phyloP scores from a whole-genome alignment of 352 stramenopile genomes.

The Phytophthora podocarpi region DNA sequence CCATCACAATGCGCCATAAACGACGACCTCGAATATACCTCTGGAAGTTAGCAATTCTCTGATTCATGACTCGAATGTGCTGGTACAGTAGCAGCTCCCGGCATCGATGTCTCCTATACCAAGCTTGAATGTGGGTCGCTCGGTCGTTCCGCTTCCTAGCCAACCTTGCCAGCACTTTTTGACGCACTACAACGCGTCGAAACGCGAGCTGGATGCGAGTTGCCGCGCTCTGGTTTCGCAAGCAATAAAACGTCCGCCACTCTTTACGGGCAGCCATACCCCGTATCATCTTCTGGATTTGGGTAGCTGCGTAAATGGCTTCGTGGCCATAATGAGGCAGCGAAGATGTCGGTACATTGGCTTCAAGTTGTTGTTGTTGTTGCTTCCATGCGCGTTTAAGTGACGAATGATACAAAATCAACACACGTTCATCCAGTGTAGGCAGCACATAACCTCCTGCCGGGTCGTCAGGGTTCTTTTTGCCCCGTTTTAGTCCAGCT shows the following conservation, averaged over 20 bases:
- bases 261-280: constrained; percentile 38
- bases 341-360: background rate
- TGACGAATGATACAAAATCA: constrained; percentile 69
- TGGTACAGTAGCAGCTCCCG: constrained; percentile 34
- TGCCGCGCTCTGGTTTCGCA: constrained; percentile 42
- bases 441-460: constrained; percentile 19
- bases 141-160: constrained; percentile 22
- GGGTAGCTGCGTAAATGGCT: constrained; percentile 57
- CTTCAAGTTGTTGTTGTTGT: constrained; percentile 8
- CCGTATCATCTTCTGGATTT: constrained; percentile 60
- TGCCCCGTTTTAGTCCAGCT: background rate
- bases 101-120: constrained; percentile 44
- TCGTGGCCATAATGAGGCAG: constrained; percentile 45
- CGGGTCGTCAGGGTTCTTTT: background rate
- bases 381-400: constrained; percentile 44
- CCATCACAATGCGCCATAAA: constrained; percentile 50
- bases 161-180: constrained; percentile 31
- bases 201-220: constrained; percentile 44
- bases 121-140: constrained; percentile 47
- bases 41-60: constrained; percentile 47
- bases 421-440: constrained; percentile 58
- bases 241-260: constrained; percentile 46
- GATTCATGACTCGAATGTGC: constrained; percentile 34
- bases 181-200: constrained; percentile 26
- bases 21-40: constrained; percentile 46